Evolutionary conservation across 768 basidiomycete genomes (phyloP).

Genomic region (Rhizopogon rudus): DNA sequence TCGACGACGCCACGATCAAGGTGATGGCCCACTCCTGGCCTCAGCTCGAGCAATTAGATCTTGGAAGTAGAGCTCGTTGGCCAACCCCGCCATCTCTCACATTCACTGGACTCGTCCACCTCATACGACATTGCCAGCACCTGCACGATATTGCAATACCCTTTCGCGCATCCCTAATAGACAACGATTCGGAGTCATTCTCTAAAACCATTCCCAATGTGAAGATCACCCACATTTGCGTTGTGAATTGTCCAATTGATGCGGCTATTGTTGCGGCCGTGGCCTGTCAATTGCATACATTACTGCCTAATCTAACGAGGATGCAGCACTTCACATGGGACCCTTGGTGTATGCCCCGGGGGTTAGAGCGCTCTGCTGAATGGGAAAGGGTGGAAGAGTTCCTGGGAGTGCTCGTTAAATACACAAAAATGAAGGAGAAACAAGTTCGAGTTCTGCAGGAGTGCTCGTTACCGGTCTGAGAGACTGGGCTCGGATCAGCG

Average conservation of each 20-base stretch:
- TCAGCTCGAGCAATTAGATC: background rate
- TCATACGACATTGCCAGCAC: background rate
- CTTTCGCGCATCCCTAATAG: background rate
- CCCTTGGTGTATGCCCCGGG: too few relatives aligned
- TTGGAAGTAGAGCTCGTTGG: background rate
- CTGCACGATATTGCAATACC: background rate
- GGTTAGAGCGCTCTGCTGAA: too few relatives aligned
- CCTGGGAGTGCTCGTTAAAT: background rate
- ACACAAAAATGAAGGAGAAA: background rate
- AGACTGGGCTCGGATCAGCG: too few relatives aligned
- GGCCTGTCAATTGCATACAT: background rate
- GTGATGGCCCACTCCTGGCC: background rate
- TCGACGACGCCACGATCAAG: background rate
- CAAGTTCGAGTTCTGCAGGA: too few relatives aligned
- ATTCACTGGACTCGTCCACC: background rate
- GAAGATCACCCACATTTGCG: too few relatives aligned
- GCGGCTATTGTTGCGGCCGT: too few relatives aligned
- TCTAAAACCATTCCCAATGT: background rate
- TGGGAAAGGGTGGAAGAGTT: background rate
- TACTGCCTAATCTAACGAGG: too few relatives aligned
- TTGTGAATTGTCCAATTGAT: too few relatives aligned
- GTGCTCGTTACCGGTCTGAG: too few relatives aligned
- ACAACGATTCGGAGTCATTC: background rate
- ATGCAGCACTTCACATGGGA: too few relatives aligned
- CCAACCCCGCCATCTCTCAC: background rate